A percentile compares a stretch with the other conserved stretches of the same genome.
Evolutionary conservation across 2,329 filamentous ascomycete genomes (phyloP).

Genomic region (Bipolaris victoriae): DNA sequence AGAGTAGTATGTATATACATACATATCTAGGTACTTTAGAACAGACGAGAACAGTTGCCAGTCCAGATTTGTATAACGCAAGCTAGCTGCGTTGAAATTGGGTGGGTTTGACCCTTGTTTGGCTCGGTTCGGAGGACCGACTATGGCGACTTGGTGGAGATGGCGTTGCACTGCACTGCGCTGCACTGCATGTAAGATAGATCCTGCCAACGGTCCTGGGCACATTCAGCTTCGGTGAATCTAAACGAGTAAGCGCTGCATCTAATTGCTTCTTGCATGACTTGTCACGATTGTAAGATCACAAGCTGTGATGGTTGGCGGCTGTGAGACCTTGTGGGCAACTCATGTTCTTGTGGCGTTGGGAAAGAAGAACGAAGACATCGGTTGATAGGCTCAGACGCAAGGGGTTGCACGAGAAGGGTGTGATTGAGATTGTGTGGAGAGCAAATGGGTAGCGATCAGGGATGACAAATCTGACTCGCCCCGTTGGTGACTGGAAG

Average conservation of each 20-base stretch:
- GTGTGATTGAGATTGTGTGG: neutral
- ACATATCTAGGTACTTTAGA: neutral
- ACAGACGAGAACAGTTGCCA: slow-evolving; percentile 10
- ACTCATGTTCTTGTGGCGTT: neutral
- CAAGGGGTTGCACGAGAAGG: neutral
- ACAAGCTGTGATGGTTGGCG: neutral
- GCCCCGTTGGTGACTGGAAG: neutral
- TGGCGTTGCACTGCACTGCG: neutral
- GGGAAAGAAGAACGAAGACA: neutral
- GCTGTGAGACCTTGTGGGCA: neutral
- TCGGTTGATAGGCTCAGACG: neutral
- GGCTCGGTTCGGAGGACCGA: neutral
- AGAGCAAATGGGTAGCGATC: neutral
- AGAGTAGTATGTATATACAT: slow-evolving; percentile 6
- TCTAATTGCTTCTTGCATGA: slow-evolving; percentile 2
- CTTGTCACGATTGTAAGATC: neutral
- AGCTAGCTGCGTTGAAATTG: neutral
- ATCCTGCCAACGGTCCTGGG: neutral
- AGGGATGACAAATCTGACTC: neutral
- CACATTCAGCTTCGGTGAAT: slow-evolving; percentile 2
- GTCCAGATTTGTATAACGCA: slow-evolving; percentile 9
- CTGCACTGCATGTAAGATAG: slow-evolving; percentile 5
- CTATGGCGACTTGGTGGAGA: neutral
- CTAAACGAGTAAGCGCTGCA: slow-evolving; percentile 1
- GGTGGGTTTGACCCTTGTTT: neutral